These are phyloP conservation scores for Hypoxylon sp. DNA, from an alignment of 2,329 filamentous ascomycete species.

Conservation along the genomic window DNA sequence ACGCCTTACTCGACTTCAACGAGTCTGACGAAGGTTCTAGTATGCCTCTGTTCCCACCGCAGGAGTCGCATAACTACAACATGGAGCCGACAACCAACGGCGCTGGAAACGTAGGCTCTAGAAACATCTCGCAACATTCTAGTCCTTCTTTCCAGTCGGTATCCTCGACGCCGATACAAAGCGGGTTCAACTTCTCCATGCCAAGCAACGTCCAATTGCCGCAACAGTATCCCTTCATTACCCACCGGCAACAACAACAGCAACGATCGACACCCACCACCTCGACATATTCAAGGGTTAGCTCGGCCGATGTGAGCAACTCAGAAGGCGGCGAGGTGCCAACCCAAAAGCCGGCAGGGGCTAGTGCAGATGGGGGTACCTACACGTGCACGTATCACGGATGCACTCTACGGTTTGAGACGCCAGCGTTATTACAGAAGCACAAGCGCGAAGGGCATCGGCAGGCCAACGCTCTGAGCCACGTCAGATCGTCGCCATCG, in stretches of 20 bases:
- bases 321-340: slow-evolving; percentile 55
- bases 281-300: slow-evolving; percentile 59
- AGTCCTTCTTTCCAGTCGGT: slow-evolving; percentile 50
- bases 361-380: slow-evolving; percentile 83
- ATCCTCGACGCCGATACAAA: slow-evolving; percentile 51
- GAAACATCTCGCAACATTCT: slow-evolving; percentile 49
- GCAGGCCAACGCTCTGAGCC: slow-evolving; percentile 72
- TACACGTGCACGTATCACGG: slow-evolving; percentile 98
- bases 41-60: slow-evolving; percentile 80
- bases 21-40: slow-evolving; percentile 79
- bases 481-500: slow-evolving; percentile 49
- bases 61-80: slow-evolving; percentile 64
- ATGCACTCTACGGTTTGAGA: slow-evolving; percentile 89
- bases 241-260: slow-evolving; percentile 54
- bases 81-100: slow-evolving; percentile 51
- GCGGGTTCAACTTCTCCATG: slow-evolving; percentile 56
- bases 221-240: slow-evolving; percentile 55
- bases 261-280: slow-evolving; percentile 58
- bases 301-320: slow-evolving; percentile 61
- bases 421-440: slow-evolving; percentile 87
- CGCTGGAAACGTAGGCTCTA: slow-evolving; percentile 39
- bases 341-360: slow-evolving; percentile 70
- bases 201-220: slow-evolving; percentile 56
- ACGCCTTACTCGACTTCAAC: slow-evolving; percentile 88
- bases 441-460: slow-evolving; percentile 96